Evolutionary conservation across 2,329 filamentous ascomycete genomes (phyloP).

Genomic region (Whalleya microplaca): DNA sequence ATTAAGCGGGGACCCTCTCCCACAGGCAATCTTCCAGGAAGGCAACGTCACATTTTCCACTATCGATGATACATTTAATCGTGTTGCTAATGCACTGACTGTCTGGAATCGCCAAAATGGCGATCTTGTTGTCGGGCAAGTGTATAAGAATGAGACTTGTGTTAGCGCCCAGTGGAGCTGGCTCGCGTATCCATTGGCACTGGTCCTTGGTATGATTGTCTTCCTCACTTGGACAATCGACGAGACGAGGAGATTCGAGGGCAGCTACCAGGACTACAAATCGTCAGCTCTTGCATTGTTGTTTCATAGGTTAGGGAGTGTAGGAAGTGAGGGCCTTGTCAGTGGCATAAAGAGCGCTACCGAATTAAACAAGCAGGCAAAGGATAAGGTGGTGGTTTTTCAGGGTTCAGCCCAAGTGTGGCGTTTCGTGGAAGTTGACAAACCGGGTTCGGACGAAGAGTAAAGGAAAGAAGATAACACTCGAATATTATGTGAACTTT

Average conservation of each 20-base stretch:
- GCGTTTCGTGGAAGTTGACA: conserved; percentile 26
- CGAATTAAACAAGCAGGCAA: conserved; percentile 9
- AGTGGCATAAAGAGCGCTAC: not conserved
- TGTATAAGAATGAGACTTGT: conserved; percentile 7
- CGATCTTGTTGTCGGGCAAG: not conserved
- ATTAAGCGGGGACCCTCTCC: conserved; percentile 1
- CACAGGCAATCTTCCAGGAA: conserved; percentile 8
- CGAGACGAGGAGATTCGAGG: conserved; percentile 2
- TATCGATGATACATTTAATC: conserved; percentile 7
- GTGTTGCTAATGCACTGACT: conserved; percentile 8
- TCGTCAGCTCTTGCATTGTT: conserved; percentile 12
- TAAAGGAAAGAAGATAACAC: too few species aligned
- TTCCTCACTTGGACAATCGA: conserved; percentile 12
- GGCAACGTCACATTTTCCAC: conserved; percentile 13
- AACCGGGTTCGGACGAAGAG: too few species aligned
- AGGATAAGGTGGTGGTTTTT: conserved; percentile 9
- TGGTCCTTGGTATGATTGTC: conserved; percentile 1
- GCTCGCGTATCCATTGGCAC: conserved; percentile 5
- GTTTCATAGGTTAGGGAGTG: conserved; percentile 7
- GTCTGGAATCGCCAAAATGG: conserved; percentile 2
- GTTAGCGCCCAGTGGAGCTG: conserved; percentile 10
- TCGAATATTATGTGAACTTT: too few species aligned
- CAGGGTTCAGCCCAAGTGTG: conserved; percentile 2
- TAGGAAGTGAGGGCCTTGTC: conserved; percentile 4
- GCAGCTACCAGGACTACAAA: conserved; percentile 12